Evolutionary conservation across 306 rosid genomes (phyloP), one percentile per base, ranked within the genome.

Genomic region (Ormosia semicastrata): DNA sequence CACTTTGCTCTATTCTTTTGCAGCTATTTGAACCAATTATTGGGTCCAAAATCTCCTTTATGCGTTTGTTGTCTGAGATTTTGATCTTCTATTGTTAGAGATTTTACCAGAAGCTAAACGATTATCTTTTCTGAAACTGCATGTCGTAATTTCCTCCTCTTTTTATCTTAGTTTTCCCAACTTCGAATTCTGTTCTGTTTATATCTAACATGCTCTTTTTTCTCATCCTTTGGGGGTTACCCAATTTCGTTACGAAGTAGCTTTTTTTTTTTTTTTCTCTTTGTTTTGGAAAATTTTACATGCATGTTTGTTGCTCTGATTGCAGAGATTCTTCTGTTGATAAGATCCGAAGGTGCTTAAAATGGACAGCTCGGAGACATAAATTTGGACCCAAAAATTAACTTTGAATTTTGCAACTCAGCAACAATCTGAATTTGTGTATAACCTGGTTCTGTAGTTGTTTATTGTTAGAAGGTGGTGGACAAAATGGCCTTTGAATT

Each of bases 331-430:
- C 82, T 54, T 43, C 49, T 86, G 83, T 73, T 84, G 67, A 49
- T 49, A 89, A 82, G 73, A 85, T 86, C 80, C 37, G 15, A 33
- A 11, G 70, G 63, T 66, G 85, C 43, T 81, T 71, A 73, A 33
- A 40, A 91, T 90, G 95, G 92, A 85, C 87, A 85, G 89, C 78
- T 85, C 89, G 57, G 92, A 91, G 92, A 88, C 80, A 59, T 89
- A 92, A 82, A 83, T 76, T 83, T 33, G 62, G 59, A 73, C 79
- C 78, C 41, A 62, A 33, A 34, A 65, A 73, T 78, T 76, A 71
- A 68, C 24, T 80, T 80, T 67, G 80, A 73, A 68, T 57, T 71
- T 59, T 43, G 52, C 18, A 57, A 62, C 63, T 83, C 24, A 43
- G 43, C 78, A 66, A 53, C 52, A 41, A 57, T 66, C 49, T 50